A percentile compares a stretch with the other conserved stretches of the same genome.
Conservation (phyloP, 768 basidiomycete genomes). For the Lactarius sanguifluus region DNA sequence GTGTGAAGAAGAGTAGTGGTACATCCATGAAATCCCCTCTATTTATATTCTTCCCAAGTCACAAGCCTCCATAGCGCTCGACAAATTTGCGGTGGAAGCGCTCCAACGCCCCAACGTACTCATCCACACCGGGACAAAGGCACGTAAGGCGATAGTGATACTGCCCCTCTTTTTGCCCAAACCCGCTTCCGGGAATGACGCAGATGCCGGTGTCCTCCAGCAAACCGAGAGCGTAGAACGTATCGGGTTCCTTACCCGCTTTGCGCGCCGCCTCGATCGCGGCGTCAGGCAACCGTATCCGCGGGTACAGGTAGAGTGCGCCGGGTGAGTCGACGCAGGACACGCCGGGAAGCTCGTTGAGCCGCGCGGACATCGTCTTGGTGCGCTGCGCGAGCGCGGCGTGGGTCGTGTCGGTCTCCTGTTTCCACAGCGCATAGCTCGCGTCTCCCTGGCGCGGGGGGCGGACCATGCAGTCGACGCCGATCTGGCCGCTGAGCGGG, state of each 20-base stretch:
- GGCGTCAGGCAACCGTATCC: slow-evolving; percentile 67
- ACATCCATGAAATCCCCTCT: neutral
- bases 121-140: slow-evolving; percentile 90
- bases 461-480: slow-evolving; percentile 91
- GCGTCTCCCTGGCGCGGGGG: slow-evolving; percentile 77
- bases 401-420: slow-evolving; percentile 83
- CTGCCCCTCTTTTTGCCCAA: slow-evolving; percentile 89
- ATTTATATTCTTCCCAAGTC: neutral
- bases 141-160: slow-evolving; percentile 93
- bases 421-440: slow-evolving; percentile 76
- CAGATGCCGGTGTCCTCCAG: slow-evolving; percentile 92
- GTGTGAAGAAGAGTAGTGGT: neutral
- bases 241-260: slow-evolving; percentile 80
- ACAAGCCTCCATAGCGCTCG: slow-evolving; percentile 43
- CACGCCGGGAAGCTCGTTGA: slow-evolving; percentile 83
- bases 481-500: slow-evolving; percentile 87
- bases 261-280: slow-evolving; percentile 72
- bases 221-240: slow-evolving; percentile 80
- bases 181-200: slow-evolving; percentile 90
- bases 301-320: slow-evolving; percentile 92
- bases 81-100: slow-evolving; percentile 65
- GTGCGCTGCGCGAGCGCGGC: slow-evolving; percentile 70
- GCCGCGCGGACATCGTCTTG: slow-evolving; percentile 68
- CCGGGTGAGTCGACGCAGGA: slow-evolving; percentile 89
- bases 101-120: slow-evolving; percentile 85